A percentile compares a stretch with the other conserved stretches of the same genome.
Evolutionary conservation across 129 eudicot species (phyloP).

Genomic region (Escallonia rubra): DNA sequence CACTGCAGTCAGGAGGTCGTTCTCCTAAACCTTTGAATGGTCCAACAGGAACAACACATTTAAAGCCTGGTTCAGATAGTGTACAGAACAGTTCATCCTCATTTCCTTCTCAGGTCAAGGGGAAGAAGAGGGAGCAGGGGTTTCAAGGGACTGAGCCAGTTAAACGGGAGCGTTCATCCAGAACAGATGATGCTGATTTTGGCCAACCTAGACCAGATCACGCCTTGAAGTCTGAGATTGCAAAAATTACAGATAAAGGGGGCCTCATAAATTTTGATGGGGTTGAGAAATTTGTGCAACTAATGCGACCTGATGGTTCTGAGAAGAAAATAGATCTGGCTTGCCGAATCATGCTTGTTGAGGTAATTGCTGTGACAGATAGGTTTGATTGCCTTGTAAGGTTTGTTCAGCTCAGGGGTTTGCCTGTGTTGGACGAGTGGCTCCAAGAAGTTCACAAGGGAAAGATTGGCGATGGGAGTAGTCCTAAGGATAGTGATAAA

Average conservation of each 20-base stretch:
- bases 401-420: slow-evolving; percentile 61
- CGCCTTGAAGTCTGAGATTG: slow-evolving; percentile 57
- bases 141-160: slow-evolving; percentile 43
- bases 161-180: slow-evolving; percentile 48
- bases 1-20: slow-evolving; percentile 71
- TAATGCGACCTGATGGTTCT: slow-evolving; percentile 45
- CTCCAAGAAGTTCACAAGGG: slow-evolving; percentile 88
- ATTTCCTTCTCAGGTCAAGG: slow-evolving; percentile 56
- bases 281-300: slow-evolving; percentile 51
- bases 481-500: slow-evolving; percentile 59
- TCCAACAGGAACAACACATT: slow-evolving; percentile 44
- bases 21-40: slow-evolving; percentile 74
- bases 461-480: slow-evolving; percentile 58
- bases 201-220: slow-evolving; percentile 46
- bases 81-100: slow-evolving; percentile 54
- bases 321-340: slow-evolving; percentile 45
- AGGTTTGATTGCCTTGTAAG: slow-evolving; percentile 50
- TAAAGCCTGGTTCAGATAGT: slow-evolving; percentile 60
- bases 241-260: slow-evolving; percentile 79
- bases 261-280: slow-evolving; percentile 49
- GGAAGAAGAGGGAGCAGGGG: slow-evolving; percentile 74
- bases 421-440: slow-evolving; percentile 70
- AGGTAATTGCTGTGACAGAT: slow-evolving; percentile 72
- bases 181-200: slow-evolving; percentile 61
- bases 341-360: slow-evolving; percentile 49